Conservation (phyloP, 768 basidiomycete genomes). For the Myochromella boudieri region DNA sequence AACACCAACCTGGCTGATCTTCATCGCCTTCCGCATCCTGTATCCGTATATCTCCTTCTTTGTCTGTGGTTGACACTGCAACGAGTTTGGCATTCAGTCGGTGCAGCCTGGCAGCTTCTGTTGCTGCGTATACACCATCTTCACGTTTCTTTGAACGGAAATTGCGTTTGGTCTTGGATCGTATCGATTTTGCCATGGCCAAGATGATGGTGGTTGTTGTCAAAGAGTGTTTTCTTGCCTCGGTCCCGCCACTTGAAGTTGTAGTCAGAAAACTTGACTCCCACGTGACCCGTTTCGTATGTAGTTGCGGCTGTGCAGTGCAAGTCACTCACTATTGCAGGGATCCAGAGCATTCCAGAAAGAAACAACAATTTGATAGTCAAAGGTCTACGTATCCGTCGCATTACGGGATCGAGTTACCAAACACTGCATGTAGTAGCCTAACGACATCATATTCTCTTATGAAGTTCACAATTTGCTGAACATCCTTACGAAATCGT, state of each 20-base stretch:
- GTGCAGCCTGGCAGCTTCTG: slow-evolving; percentile 74
- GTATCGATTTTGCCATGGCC: slow-evolving; percentile 78
- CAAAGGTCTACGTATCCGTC: no score
- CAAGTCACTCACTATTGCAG: no score
- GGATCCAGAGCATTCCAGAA: no score
- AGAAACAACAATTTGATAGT: no score
- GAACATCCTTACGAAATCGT: no score
- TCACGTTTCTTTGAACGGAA: slow-evolving; percentile 79
- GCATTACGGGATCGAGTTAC: no score
- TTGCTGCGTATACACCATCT: slow-evolving; percentile 71
- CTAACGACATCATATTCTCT: no score
- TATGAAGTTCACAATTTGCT: no score
- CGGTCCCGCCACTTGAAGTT: no score
- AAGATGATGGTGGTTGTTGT: slow-evolving; percentile 17
- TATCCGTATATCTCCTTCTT: slow-evolving; percentile 30
- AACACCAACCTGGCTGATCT: slow-evolving; percentile 62
- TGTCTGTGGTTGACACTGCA: slow-evolving; percentile 42
- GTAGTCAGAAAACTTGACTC: slow-evolving; percentile 12
- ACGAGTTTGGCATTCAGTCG: slow-evolving; percentile 69
- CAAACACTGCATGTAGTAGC: no score
- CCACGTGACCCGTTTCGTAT: no score
- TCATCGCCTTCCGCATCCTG: slow-evolving; percentile 34
- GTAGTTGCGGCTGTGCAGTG: no score
- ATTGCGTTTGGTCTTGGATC: slow-evolving; percentile 79
- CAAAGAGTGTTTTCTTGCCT: slow-evolving; percentile 1